Base-by-base conservation (phyloP, 163 green algal species). In the Chlorella variabilis region DNA sequence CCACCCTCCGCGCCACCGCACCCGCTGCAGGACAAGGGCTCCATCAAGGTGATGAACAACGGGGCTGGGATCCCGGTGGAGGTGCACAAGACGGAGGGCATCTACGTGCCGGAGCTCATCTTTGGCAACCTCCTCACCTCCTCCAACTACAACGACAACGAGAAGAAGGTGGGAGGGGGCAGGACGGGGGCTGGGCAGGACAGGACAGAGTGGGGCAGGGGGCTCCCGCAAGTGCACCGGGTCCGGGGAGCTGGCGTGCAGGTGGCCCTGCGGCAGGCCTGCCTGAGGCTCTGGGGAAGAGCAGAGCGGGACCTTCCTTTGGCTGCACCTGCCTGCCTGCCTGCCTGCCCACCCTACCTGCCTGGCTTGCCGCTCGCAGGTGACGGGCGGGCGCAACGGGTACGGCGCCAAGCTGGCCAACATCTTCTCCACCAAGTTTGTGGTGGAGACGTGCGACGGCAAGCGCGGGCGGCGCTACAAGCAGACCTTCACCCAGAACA, bases 331-430 rank as follows among this genome's bases (percentile, higher is more conserved):
- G n/a, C n/a, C 9, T 68, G 41, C 70, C 54, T 63, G 18, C 54
- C 23, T 63, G 18, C 31, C 15, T 51, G 29, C 38, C 23, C n/a
- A 29, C 23, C n/a, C n/a, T n/a, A 17, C n/a, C 29, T 38, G 38
- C 6, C 27, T 18, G 51, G 4, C 25, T 4, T 15, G 23, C 49
- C 21, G 20, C 25, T 29, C 31, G 27, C 89, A 98, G 93, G 91
- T 97, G 62, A 98, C 95, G 41, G 97, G 97, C 29, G 97, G 97
- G 4, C 90, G 97, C 51, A 99, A 99, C 82, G 97, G 97, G 23
- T 99, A 98, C 82, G 97, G 97, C 45, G 96, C 97, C 68, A 99
- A 99, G 92, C 93, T 99, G 45, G 93, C 97, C 65, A 99, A 99
- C 93, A 99, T 99, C 83, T 99, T 99, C 88, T 99, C 96, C 42